These are phyloP conservation scores for Rhynchospora pubera DNA, from an alignment of 176 grass and related monocot species.

Conservation along the genomic window DNA sequence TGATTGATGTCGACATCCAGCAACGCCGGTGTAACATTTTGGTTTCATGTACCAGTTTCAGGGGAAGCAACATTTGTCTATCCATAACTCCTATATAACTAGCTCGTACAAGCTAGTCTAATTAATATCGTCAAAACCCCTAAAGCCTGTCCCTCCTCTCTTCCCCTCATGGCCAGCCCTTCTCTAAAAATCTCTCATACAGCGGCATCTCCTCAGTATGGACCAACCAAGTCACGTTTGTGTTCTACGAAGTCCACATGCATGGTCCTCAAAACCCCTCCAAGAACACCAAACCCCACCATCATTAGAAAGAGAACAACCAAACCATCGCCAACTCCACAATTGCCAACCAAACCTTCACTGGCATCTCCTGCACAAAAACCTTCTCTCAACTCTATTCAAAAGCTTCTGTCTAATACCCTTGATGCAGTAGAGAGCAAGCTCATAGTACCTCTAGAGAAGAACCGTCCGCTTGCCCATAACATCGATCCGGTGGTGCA, in stretches of 20 bases:
- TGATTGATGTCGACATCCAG: neutral
- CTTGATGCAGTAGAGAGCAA: conserved; percentile 29
- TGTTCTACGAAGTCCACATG: conserved; percentile 6
- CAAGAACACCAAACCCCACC: neutral
- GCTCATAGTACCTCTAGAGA: conserved; percentile 43
- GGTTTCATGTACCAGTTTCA: neutral
- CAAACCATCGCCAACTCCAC: neutral
- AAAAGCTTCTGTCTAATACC: neutral
- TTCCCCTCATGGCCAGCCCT: neutral
- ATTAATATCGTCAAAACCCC: neutral
- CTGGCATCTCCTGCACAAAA: neutral
- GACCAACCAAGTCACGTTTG: neutral
- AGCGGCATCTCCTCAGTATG: neutral
- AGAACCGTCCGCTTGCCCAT: conserved; percentile 26
- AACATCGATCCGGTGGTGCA: conserved; percentile 63
- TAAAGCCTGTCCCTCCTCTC: neutral
- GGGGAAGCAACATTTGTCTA: neutral
- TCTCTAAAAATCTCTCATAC: neutral
- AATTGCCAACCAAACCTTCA: neutral
- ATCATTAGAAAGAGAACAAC: neutral
- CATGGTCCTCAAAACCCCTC: conserved; percentile 11
- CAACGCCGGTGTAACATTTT: conserved; percentile 11
- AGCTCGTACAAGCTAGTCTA: neutral
- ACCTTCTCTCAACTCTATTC: conserved; percentile 9
- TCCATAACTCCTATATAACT: neutral